Conservation (phyloP, 1,284 basidiomycete genomes). For the Chondrostereum purpureum region DNA sequence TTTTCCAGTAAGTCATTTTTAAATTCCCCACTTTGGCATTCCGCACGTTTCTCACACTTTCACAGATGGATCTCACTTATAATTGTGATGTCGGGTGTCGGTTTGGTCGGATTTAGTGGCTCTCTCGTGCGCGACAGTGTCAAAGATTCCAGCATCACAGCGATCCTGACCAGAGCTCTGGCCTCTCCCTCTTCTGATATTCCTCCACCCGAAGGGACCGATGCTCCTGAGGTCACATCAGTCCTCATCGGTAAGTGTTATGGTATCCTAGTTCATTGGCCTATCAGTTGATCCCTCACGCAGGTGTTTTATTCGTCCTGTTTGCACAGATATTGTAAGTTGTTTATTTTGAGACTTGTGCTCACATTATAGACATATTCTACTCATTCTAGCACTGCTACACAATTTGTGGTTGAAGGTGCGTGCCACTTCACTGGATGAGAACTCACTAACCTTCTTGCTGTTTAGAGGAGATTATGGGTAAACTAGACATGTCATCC, state of each 20-base stretch:
- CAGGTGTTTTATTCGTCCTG: conserved; percentile 85
- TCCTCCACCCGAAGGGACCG: conserved; percentile 33
- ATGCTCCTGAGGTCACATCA: conserved; percentile 53
- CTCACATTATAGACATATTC: conserved; percentile 16
- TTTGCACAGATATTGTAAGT: conserved; percentile 96
- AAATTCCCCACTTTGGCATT: conserved; percentile 7
- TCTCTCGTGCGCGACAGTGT: conserved; percentile 75
- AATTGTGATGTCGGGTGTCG: conserved; percentile 88
- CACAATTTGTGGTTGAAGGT: conserved; percentile 94
- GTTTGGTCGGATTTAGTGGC: conserved; percentile 87
- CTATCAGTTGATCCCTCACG: conserved; percentile 6
- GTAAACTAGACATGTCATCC: conserved; percentile 19
- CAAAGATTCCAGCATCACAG: conserved; percentile 34
- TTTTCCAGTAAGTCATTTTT: conserved; percentile 61
- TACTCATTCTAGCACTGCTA: conserved; percentile 59
- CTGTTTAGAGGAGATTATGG: conserved; percentile 76
- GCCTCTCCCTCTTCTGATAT: conserved; percentile 19
- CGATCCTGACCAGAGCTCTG: conserved; percentile 19
- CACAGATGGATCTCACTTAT: conserved; percentile 84
- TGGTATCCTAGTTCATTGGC: neutral
- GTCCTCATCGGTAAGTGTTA: conserved; percentile 57
- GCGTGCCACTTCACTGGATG: conserved; percentile 18
- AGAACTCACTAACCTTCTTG: conserved; percentile 1
- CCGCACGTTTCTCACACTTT: conserved; percentile 12
- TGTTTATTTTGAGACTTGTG: conserved; percentile 16